Base-by-base conservation (phyloP, 2,329 filamentous ascomycete species). In the Monosporascus sp. region DNA sequence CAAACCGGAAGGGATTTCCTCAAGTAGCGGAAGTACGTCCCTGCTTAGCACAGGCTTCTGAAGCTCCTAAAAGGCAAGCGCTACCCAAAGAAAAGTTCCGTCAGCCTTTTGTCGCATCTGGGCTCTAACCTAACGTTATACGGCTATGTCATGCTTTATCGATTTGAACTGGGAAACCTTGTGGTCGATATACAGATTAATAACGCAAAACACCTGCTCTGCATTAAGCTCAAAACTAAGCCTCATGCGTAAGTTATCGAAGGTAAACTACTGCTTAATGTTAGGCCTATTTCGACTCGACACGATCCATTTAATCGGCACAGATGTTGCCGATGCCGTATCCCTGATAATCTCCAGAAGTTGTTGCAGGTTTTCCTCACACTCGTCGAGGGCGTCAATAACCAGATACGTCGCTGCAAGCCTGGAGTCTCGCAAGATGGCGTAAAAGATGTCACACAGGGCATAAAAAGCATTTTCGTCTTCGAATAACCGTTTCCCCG, bases 381-480 rank as follows among this genome's bases (percentile, higher is more conserved):
- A 79, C 59, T 80, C 74, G 53, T 80, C 74, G 0, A 80, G 70
- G 1, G 72, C 75, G 60, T 80, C 74, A 25, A 80, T 63, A 2
- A 79, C 54, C 2, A 79, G 46, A 52, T 69, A 71, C 0, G 64
- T 65, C 0, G 3, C 57, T 5, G 56, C 22, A 15, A 74, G 50
- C 6, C 27, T 57, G 0, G 64, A 58, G 51, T 77, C 72, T 44
- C 66, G 27, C 1, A 31, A 11, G 1, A 31, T 31, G 9, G 8
- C 9, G 27, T 9, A 1, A 9, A 31, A 11, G 1, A 11, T 70
- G 8, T 70, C 56, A 5, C 60, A 66, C 25, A 78, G 46, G 15
- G 65, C 65, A 45, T 65, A 41, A 65, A 66, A 75, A 3, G 71
- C 66, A 65, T 77, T 77, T 3, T 38, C 25, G 50, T 68, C 70